Conservation (phyloP, 345 rosid species). For the Balakata baccata region DNA sequence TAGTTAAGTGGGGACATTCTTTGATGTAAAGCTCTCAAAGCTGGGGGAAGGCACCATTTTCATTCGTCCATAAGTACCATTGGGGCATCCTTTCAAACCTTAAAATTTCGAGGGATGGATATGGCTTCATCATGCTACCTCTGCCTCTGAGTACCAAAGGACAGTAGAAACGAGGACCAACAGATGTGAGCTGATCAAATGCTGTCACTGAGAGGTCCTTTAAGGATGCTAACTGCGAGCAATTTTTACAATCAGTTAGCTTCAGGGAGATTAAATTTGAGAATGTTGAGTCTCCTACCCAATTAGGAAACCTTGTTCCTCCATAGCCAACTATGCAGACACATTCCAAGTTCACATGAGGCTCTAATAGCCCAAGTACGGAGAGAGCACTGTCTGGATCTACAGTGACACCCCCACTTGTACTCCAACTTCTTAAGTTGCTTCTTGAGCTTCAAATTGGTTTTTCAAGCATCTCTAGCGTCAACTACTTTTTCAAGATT, state of each 20-base stretch:
- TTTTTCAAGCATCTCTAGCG: constrained; percentile 7
- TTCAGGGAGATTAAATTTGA: background rate
- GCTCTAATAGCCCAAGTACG: background rate
- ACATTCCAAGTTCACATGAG: background rate
- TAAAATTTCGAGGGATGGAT: constrained; percentile 32
- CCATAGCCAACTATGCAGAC: background rate
- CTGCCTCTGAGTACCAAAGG: background rate
- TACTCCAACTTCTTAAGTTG: constrained; percentile 2
- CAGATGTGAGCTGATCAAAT: background rate
- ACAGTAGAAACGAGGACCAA: constrained; percentile 8
- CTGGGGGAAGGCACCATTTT: constrained; percentile 15
- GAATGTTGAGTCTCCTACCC: background rate
- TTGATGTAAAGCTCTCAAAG: constrained; percentile 1
- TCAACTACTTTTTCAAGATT: constrained; percentile 12
- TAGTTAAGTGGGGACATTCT: constrained; percentile 3
- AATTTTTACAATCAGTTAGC: background rate
- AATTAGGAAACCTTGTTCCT: background rate
- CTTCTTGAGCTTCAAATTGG: constrained; percentile 14
- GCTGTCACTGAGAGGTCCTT: background rate
- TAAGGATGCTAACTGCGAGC: background rate
- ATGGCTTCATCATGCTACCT: constrained; percentile 12
- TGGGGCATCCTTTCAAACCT: constrained; percentile 24
- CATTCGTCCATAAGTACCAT: constrained; percentile 34
- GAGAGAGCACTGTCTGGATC: background rate
- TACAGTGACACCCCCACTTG: background rate